These are phyloP conservation scores for Epichloe coenophiala DNA, from an alignment of 2,329 filamentous ascomycete genomes.

Conservation along the genomic window DNA sequence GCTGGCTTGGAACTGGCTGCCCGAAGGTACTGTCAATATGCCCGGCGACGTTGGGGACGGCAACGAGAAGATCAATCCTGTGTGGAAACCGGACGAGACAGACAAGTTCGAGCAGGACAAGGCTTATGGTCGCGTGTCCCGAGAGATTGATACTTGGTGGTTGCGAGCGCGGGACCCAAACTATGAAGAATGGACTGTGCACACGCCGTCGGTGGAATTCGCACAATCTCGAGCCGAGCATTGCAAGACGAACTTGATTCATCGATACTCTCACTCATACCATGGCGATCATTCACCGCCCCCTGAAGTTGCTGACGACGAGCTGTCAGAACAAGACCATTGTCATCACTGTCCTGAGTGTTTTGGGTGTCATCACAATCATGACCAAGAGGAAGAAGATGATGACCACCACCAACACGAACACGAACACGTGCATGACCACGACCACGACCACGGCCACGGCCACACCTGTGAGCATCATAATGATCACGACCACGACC, in stretches of 20 bases:
- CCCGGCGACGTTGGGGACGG: slow-evolving; percentile 21
- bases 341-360: slow-evolving; percentile 21
- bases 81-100: slow-evolving; percentile 37
- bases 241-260: slow-evolving; percentile 45
- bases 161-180: slow-evolving; percentile 45
- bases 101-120: slow-evolving; percentile 47
- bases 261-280: slow-evolving; percentile 37
- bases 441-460: slow-evolving; percentile 13
- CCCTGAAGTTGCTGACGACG: slow-evolving; percentile 23
- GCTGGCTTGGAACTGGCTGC: slow-evolving; percentile 43
- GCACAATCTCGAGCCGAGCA: slow-evolving; percentile 43
- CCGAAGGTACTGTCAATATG: slow-evolving; percentile 20
- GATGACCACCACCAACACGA: slow-evolving; percentile 9
- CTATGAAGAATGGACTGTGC: slow-evolving; percentile 42
- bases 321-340: slow-evolving; percentile 24
- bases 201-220: slow-evolving; percentile 47
- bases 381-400: slow-evolving; percentile 14
- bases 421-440: slow-evolving; percentile 9
- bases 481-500: slow-evolving; percentile 10
- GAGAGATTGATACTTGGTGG: slow-evolving; percentile 55
- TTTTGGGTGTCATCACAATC: slow-evolving; percentile 16
- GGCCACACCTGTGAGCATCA: slow-evolving; percentile 9
- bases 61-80: slow-evolving; percentile 31
- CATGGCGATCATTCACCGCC: slow-evolving; percentile 26
- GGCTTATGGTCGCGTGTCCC: slow-evolving; percentile 45